Evolutionary conservation across 2,329 filamentous ascomycete genomes (phyloP).

Genomic region (Venturia effusa): DNA sequence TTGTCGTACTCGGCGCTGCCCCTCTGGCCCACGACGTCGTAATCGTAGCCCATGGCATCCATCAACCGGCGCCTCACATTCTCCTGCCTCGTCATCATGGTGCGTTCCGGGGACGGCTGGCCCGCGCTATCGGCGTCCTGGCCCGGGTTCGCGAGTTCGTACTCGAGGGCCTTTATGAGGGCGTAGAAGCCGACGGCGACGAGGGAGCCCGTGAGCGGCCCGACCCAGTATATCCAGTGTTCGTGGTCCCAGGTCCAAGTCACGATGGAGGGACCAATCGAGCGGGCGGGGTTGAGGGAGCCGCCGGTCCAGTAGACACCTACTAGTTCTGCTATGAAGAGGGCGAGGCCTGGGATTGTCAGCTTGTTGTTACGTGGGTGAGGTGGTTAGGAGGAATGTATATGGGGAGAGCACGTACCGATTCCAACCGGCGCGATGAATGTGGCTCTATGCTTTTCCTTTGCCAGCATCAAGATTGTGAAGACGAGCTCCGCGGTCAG

Average conservation of each 20-base stretch:
- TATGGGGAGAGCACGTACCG: background rate
- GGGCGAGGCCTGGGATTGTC: constrained; percentile 51
- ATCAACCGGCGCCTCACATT: background rate
- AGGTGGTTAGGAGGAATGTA: background rate
- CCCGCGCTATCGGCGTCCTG: constrained; percentile 7
- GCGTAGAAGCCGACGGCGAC: constrained; percentile 17
- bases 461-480: constrained; percentile 32
- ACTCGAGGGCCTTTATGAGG: constrained; percentile 19
- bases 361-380: constrained; percentile 33
- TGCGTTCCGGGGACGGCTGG: background rate
- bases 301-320: constrained; percentile 34
- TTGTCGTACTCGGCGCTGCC: background rate
- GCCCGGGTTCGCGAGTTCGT: constrained; percentile 17
- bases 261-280: constrained; percentile 31
- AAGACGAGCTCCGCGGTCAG: constrained; percentile 29
- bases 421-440: constrained; percentile 28
- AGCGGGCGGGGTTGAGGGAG: constrained; percentile 30
- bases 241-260: constrained; percentile 26
- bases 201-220: constrained; percentile 8
- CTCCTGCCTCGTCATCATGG: background rate
- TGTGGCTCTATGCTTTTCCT: constrained; percentile 32
- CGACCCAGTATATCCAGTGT: constrained; percentile 31
- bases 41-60: background rate
- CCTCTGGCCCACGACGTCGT: background rate
- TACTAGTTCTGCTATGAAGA: constrained; percentile 51